These are phyloP conservation scores for Sphagnum tenellum DNA, from an alignment of 225 moss, liverwort and hornwort species.

Conservation along the genomic window DNA sequence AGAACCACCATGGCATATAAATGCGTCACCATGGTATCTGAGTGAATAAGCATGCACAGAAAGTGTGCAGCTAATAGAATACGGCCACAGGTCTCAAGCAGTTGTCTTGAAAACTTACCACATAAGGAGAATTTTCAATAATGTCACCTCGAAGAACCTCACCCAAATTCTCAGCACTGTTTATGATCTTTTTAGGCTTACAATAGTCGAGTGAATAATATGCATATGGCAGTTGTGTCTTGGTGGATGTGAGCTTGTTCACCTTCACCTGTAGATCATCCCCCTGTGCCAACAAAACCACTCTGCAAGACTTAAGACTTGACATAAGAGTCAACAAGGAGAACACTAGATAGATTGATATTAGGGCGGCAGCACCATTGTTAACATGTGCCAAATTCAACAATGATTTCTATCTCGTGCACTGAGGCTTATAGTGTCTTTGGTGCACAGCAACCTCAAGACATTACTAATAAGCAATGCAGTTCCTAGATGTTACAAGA, in stretches of 20 bases:
- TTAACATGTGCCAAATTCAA: neutral
- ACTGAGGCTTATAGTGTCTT: neutral
- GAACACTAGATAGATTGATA: neutral
- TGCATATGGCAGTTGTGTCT: constrained; percentile 90
- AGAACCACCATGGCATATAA: too few relatives aligned
- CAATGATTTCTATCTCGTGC: neutral
- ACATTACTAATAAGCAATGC: too few relatives aligned
- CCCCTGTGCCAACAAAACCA: constrained; percentile 15
- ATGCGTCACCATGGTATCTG: too few relatives aligned
- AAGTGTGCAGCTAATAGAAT: too few relatives aligned
- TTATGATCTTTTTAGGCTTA: constrained; percentile 42
- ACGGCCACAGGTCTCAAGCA: too few relatives aligned
- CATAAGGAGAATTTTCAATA: constrained; percentile 88
- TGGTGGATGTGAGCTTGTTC: constrained; percentile 85
- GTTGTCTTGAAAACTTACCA: constrained; percentile 16
- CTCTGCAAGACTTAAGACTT: neutral
- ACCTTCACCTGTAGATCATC: constrained; percentile 66
- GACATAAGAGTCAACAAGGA: neutral
- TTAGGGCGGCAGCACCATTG: too few relatives aligned
- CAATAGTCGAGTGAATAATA: constrained; percentile 90
- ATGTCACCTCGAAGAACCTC: constrained; percentile 93
- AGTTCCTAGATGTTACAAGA: too few relatives aligned
- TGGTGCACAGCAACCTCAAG: neutral
- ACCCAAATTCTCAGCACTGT: constrained; percentile 86
- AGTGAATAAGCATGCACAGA: too few relatives aligned